These are phyloP conservation scores for Colletotrichum incanum DNA, from an alignment of 2,329 filamentous ascomycete species.

Conservation along the genomic window DNA sequence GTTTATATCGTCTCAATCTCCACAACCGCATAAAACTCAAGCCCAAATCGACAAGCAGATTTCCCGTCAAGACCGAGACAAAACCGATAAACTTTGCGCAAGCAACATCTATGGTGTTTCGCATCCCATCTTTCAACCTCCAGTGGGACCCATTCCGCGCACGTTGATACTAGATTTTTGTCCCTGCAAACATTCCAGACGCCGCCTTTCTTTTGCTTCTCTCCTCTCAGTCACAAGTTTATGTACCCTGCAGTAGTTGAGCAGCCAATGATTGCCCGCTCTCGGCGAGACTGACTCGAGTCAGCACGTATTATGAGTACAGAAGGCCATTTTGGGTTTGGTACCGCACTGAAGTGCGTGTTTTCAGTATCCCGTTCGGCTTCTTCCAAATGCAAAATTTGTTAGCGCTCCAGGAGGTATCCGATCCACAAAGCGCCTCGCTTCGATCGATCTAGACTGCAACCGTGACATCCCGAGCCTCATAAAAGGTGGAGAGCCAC, in stretches of 20 bases:
- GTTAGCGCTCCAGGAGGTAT: background rate
- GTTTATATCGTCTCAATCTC: background rate
- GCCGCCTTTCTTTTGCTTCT: background rate
- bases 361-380: background rate
- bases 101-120: background rate
- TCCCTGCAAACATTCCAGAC: background rate
- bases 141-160: background rate
- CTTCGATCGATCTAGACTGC: background rate
- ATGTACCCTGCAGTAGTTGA: background rate
- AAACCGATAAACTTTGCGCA: background rate
- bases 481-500: conserved; percentile 2
- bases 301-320: background rate
- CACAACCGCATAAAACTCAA: background rate
- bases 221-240: background rate
- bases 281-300: background rate
- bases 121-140: background rate
- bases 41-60: background rate
- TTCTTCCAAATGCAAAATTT: background rate
- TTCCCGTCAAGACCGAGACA: background rate
- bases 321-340: background rate
- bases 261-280: too few relatives aligned
- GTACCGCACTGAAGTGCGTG: background rate
- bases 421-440: background rate
- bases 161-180: background rate
- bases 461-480: background rate